Percentiles rank a stretch among this genome's conserved stretches.
Conservation (phyloP, 768 basidiomycete genomes). For the Suillus subluteus region DNA sequence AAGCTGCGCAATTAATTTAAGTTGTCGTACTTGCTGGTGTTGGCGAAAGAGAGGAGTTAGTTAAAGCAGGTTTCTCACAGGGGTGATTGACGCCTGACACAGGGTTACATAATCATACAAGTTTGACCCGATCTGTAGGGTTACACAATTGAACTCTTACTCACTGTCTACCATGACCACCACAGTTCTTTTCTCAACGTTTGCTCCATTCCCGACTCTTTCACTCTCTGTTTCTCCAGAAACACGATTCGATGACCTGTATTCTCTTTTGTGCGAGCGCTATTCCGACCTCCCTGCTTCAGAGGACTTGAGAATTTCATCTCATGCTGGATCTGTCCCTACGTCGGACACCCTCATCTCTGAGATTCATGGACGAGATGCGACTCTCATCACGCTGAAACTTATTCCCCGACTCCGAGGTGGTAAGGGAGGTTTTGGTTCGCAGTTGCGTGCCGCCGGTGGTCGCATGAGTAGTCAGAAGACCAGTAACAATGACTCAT, state of each 20-base stretch:
- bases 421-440: constrained; percentile 98
- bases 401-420: constrained; percentile 78
- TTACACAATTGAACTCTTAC: constrained; percentile 12
- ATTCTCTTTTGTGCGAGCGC: constrained; percentile 46
- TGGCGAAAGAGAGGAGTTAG: background rate
- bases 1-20: background rate
- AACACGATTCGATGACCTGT: constrained; percentile 45
- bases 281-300: constrained; percentile 50
- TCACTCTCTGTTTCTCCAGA: constrained; percentile 48
- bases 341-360: constrained; percentile 38
- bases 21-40: background rate
- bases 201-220: constrained; percentile 62
- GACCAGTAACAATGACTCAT: constrained; percentile 94
- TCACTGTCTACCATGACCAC: constrained; percentile 43
- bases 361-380: constrained; percentile 35
- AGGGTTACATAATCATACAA: constrained; percentile 13
- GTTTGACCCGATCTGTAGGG: background rate
- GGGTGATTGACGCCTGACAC: background rate
- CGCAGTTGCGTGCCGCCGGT: constrained; percentile 94
- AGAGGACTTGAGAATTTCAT: constrained; percentile 45
- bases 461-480: constrained; percentile 97
- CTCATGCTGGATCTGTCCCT: constrained; percentile 39
- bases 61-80: background rate
- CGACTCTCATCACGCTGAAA: constrained; percentile 62
- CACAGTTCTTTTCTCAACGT: constrained; percentile 60